phyloP scores from a whole-genome alignment of 2,329 filamentous ascomycete species.

The Nemania serpens region DNA sequence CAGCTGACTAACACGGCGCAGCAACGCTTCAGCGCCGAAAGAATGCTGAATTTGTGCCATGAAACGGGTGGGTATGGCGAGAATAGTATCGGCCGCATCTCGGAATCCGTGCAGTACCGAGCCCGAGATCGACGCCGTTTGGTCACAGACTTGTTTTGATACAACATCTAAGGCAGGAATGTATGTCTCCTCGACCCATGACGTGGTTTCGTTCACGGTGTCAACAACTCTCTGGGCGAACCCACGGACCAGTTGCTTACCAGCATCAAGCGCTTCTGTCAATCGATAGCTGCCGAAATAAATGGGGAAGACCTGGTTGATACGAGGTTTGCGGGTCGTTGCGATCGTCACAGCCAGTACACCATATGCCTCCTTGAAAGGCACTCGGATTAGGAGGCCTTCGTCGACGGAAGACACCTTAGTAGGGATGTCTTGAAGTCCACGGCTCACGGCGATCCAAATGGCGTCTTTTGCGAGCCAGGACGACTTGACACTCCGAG shows the following conservation, averaged over 20 bases:
- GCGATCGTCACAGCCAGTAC: conserved; percentile 62
- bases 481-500: conserved; percentile 53
- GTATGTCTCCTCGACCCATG: conserved; percentile 42
- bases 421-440: conserved; percentile 52
- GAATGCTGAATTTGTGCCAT: conserved; percentile 35
- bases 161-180: conserved; percentile 40
- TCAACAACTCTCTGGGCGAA: conserved; percentile 50
- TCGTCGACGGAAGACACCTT: conserved; percentile 54
- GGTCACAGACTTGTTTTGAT: conserved; percentile 40
- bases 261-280: conserved; percentile 50
- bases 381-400: conserved; percentile 58
- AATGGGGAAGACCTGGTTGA: conserved; percentile 64
- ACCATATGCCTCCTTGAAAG: conserved; percentile 60
- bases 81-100: conserved; percentile 34
- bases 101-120: conserved; percentile 38
- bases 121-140: conserved; percentile 39
- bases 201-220: conserved; percentile 45
- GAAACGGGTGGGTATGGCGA: conserved; percentile 30
- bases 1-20: conserved; percentile 37
- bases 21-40: conserved; percentile 32
- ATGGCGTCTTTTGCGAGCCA: conserved; percentile 64
- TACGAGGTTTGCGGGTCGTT: conserved; percentile 62
- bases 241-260: conserved; percentile 45
- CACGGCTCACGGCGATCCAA: conserved; percentile 58
- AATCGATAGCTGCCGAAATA: conserved; percentile 60